These are phyloP conservation scores for Ottelia alismoides DNA, from an alignment of 106 monocot genomes.

Conservation along the genomic window DNA sequence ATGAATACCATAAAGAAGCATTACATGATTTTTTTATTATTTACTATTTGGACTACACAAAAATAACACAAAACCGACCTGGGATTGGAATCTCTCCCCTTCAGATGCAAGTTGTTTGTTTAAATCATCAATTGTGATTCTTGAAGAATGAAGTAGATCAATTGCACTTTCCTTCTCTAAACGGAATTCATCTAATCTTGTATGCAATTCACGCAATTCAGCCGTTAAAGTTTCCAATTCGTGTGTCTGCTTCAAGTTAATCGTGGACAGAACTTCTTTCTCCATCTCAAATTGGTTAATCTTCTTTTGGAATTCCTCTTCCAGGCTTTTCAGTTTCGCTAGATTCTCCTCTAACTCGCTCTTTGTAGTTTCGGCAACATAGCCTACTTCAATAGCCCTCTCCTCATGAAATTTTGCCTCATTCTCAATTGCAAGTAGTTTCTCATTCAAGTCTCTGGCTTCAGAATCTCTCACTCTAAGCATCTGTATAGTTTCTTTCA, in stretches of 20 bases:
- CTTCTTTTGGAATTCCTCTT: conserved; percentile 25
- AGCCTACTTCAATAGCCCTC: conserved; percentile 23
- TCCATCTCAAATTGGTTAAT: conserved; percentile 26
- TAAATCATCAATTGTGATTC: conserved; percentile 33
- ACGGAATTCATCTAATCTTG: conserved; percentile 14
- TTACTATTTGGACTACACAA: not conserved
- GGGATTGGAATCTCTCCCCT: conserved; percentile 42
- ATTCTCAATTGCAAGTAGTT: conserved; percentile 36
- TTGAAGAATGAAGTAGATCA: conserved; percentile 30
- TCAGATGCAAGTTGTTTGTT: conserved; percentile 33
- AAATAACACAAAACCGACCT: conserved; percentile 30
- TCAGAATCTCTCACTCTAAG: conserved; percentile 41
- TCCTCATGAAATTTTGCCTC: conserved; percentile 40
- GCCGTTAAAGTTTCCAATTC: conserved; percentile 32
- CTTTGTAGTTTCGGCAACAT: conserved; percentile 27
- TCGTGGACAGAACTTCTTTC: conserved; percentile 30
- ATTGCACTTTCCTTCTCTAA: conserved; percentile 42
- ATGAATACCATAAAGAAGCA: not conserved
- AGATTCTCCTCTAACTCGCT: conserved; percentile 43
- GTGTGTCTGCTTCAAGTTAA: conserved; percentile 43
- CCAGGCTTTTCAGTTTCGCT: conserved; percentile 26
- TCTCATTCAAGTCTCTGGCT: conserved; percentile 31
- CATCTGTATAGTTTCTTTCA: conserved; percentile 46
- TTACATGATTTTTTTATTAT: not conserved
- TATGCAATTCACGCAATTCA: conserved; percentile 47